phyloP scores from a whole-genome alignment of 371 early-diverging fungal species.

The Homolaphlyctis polyrhiza region DNA sequence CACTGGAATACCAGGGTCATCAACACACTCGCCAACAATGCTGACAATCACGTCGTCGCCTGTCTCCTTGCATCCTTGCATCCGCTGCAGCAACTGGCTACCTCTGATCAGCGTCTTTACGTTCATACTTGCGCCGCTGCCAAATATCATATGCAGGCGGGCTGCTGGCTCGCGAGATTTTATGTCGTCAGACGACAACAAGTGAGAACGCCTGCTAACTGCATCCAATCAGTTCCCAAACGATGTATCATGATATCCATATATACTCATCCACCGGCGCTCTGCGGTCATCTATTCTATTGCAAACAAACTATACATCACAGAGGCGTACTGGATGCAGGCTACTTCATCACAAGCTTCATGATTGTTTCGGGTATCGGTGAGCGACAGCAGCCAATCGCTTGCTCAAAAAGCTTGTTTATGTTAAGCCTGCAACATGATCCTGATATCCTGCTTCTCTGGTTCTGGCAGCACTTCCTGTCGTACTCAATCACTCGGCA shows the following conservation, averaged over 20 bases:
- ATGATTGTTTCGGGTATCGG: conserved; percentile 89
- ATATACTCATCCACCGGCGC: not conserved
- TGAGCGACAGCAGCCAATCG: conserved; percentile 8
- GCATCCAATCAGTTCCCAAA: not conserved
- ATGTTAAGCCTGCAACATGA: not conserved
- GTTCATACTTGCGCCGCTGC: conserved; percentile 83
- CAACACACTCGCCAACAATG: too few relatives aligned
- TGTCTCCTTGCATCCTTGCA: not conserved
- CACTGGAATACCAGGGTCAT: not conserved
- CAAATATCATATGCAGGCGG: conserved; percentile 78
- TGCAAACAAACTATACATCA: too few relatives aligned
- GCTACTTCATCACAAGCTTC: conserved; percentile 88
- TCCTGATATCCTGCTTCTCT: not conserved
- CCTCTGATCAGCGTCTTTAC: conserved; percentile 84
- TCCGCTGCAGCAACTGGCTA: conserved; percentile 82
- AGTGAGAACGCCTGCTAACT: not conserved
- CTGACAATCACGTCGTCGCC: too few relatives aligned
- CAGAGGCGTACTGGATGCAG: conserved; percentile 85
- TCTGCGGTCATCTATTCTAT: not conserved
- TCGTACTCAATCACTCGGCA: conserved; percentile 69
- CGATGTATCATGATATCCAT: not conserved
- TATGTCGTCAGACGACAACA: conserved; percentile 72
- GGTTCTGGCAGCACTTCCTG: conserved; percentile 48
- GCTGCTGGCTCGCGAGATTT: conserved; percentile 62
- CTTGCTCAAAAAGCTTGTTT: not conserved